Evolutionary conservation across 495 filamentous ascomycete genomes (phyloP), one percentile per base, ranked within the genome.

Genomic region (Platismatia glauca): DNA sequence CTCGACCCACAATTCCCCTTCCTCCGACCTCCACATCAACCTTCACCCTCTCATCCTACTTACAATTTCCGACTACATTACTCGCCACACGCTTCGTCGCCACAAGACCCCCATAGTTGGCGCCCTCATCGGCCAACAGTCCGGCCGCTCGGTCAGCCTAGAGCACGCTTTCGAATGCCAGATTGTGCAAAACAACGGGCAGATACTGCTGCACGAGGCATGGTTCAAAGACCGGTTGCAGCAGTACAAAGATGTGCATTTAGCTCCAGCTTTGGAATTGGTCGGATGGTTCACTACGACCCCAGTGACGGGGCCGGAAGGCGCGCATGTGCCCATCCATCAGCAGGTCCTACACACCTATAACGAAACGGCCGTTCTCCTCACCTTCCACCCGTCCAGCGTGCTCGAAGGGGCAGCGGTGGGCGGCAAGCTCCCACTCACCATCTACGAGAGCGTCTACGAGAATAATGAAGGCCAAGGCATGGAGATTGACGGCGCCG

Each of bases 1-100:
- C 38, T 88, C 86, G 1, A 77, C 76, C 13, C 67, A 78, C 64
- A 81, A 86, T 68, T 83, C 88, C 13, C 89, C 91, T 61, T 84
- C 86, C 67, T 89, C 89, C 18, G 86, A 88, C 29, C 84, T 95
- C 22, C 84, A 89, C 66, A 85, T 92, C 35, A 87, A 90, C 67
- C 85, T 99, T 7, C 94, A 99, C 70, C 94, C 94, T 48, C 86
- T 99, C 13, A 90, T 95, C 37, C 85, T 97, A 58, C 89, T 99
- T 75, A 95, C 89, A 24, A 92, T 99, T 64, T 96, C 92, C 58
- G 94, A 99, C 77, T 93, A 91, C 73, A 91, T 97, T 72, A 95
- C 93, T 48, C 84, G 94, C 58, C 91, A 94, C 74, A 89, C 85
- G 18, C 82, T 94, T 46, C 85, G 95, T 35, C 79, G 81, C 56